These are phyloP conservation scores for Chlorella variabilis DNA, from an alignment of 163 green algal species.

Conservation along the genomic window DNA sequence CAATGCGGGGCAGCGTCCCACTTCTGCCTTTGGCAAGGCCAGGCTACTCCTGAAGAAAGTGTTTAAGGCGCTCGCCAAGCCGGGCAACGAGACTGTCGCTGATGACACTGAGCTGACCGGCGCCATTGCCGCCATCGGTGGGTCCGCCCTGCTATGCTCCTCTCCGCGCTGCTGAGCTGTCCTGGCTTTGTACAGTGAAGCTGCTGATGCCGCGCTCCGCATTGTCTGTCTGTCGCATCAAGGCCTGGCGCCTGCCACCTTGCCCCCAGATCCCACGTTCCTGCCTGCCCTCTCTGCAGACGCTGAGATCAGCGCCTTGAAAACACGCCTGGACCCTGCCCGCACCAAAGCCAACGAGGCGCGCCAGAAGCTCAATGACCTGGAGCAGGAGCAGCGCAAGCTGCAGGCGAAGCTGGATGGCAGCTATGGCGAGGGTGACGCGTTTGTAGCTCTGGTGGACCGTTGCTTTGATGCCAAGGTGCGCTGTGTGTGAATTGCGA, in stretches of 20 bases:
- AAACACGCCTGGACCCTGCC: background rate
- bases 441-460: conserved; percentile 65
- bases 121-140: background rate
- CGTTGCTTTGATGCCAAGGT: conserved; percentile 39
- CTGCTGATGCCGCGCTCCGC: no score
- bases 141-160: no score
- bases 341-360: conserved; percentile 1
- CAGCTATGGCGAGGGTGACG: conserved; percentile 68
- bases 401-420: conserved; percentile 59
- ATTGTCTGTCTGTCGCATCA: no score
- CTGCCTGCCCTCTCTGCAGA: no score
- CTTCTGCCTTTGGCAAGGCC: conserved; percentile 31
- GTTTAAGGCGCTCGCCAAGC: background rate
- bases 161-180: no score
- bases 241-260: no score
- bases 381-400: conserved; percentile 26
- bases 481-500: no score
- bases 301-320: background rate
- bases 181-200: no score
- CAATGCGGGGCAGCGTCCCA: background rate
- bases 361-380: background rate
- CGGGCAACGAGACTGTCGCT: background rate
- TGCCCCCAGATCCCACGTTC: no score
- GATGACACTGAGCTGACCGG: background rate
- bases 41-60: background rate